Evolutionary conservation across 1,139 yeast genomes (phyloP), one percentile per base, ranked within the genome.

Genomic region (Pichia terricola): DNA sequence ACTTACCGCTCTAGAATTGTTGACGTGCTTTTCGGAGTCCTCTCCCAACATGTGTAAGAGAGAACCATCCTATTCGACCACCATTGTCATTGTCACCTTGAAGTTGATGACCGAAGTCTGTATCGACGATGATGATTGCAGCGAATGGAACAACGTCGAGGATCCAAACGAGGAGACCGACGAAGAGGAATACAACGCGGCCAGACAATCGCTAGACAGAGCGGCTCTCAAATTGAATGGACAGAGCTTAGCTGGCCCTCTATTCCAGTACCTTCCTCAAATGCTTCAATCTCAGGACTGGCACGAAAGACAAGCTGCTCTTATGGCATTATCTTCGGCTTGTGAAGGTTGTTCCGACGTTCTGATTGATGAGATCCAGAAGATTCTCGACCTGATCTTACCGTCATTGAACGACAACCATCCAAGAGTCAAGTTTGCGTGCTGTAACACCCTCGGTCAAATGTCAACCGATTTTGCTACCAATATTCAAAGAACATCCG

Each of bases 391-490:
- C 54, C 71, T 91, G 77, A 80, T 91, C 38, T 64, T 88, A 53
- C 96, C 97, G 3, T 69, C 84, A 25, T 72, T 91, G 49, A 70
- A 79, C 41, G 97, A 91, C 62, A 75, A 75, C 4, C 96, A 91
- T 57, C 81, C 95, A 51, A 77, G 98, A 63, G 98, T 94, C 40
- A 97, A 91, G 61, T 91, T 89, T 69, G 96, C 96, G 35, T 84
- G 96, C 51, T 91, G 97, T 68, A 91, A 91, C 61, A 95, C 96
- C 0, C 69, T 91, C 52, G 98, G 98, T 41, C 98, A 91, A 69
- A 85, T 94, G 68, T 86, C 95, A n/a, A 91, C 98, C 0, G 98
- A 91, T 66, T 89, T 91, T 66, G 91, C 96, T 5, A 94, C 86
- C 54, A 72, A 75, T 26, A 83, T 91, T 50, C 97, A 91, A 68